Percentiles rank a stretch among this genome's conserved stretches.
phyloP scores from a whole-genome alignment of 2,329 filamentous ascomycete genomes.

The Clonostachys byssicola region DNA sequence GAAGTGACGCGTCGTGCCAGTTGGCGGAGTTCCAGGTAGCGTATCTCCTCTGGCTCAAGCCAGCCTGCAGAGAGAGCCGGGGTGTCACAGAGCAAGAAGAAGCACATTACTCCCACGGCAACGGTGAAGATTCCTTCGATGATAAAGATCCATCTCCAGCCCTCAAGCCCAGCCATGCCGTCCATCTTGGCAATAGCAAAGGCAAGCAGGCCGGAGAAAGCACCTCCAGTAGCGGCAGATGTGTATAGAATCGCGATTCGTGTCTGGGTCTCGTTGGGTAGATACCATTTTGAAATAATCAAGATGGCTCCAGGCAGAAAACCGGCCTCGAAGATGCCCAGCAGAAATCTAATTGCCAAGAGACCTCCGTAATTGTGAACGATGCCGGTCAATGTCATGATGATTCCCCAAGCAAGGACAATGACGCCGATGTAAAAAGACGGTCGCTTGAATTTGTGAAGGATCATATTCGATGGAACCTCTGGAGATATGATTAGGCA shows the following conservation, averaged over 20 bases:
- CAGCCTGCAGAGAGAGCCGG: conserved; percentile 25
- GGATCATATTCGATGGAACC: conserved; percentile 28
- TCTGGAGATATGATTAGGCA: conserved; percentile 6
- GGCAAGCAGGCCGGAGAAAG: conserved; percentile 40
- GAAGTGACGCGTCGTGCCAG: conserved; percentile 16
- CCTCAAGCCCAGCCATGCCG: conserved; percentile 31
- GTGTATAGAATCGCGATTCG: conserved; percentile 27
- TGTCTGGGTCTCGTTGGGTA: conserved; percentile 18
- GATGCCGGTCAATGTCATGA: conserved; percentile 29
- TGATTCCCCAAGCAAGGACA: conserved; percentile 24
- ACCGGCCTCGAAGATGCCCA: conserved; percentile 30
- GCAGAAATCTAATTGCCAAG: conserved; percentile 30
- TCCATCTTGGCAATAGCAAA: conserved; percentile 40
- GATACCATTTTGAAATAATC: conserved; percentile 24
- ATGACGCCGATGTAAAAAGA: conserved; percentile 32
- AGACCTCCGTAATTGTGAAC: conserved; percentile 32
- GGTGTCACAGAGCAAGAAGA: conserved; percentile 40
- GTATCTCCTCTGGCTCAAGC: conserved; percentile 31
- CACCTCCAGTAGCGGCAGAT: conserved; percentile 28
- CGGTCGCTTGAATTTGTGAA: conserved; percentile 28
- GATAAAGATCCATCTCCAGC: conserved; percentile 51
- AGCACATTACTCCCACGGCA: conserved; percentile 27
- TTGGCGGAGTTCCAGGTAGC: conserved; percentile 30
- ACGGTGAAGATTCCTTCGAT: conserved; percentile 42
- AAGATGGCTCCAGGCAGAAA: conserved; percentile 22